Conservation (phyloP, 495 filamentous ascomycete species). For the Xylaria telfairii region DNA sequence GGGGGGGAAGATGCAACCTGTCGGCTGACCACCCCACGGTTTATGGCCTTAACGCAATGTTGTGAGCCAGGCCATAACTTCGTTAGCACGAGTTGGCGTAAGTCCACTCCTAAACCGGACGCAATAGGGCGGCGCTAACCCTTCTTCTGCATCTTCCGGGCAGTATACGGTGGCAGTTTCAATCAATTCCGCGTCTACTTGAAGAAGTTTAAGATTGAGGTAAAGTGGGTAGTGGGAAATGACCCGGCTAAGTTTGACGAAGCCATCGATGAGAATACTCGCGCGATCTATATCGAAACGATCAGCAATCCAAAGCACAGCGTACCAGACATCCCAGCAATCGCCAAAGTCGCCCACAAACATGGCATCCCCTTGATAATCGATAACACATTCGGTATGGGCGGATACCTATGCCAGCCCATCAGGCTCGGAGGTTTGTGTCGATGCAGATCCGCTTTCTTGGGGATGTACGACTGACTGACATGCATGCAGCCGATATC, state of each 20-base stretch:
- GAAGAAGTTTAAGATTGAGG: slow-evolving; percentile 48
- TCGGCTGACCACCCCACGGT: slow-evolving; percentile 36
- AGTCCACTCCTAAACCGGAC: slow-evolving; percentile 23
- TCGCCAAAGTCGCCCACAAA: slow-evolving; percentile 48
- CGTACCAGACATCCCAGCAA: slow-evolving; percentile 47
- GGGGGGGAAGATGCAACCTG: slow-evolving; percentile 5
- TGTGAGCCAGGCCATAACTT: slow-evolving; percentile 51
- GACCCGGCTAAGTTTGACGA: slow-evolving; percentile 43
- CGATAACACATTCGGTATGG: slow-evolving; percentile 54
- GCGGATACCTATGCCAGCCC: slow-evolving; percentile 48
- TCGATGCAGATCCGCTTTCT: slow-evolving; percentile 4
- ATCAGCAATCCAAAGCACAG: slow-evolving; percentile 53
- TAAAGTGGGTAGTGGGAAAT: slow-evolving; percentile 49
- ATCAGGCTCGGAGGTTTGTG: slow-evolving; percentile 44
- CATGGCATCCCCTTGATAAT: slow-evolving; percentile 49
- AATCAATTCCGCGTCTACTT: slow-evolving; percentile 52
- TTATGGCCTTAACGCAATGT: slow-evolving; percentile 50
- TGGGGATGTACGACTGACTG: slow-evolving; percentile 31
- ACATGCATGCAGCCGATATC: slow-evolving; percentile 46
- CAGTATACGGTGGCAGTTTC: slow-evolving; percentile 49
- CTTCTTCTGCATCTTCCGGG: not conserved
- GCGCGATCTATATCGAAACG: slow-evolving; percentile 49
- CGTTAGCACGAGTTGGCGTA: slow-evolving; percentile 48
- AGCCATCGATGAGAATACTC: slow-evolving; percentile 49
- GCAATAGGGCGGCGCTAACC: not conserved